These are phyloP conservation scores for Picocystis salinarum DNA, from an alignment of 139 green algal genomes.

Conservation along the genomic window DNA sequence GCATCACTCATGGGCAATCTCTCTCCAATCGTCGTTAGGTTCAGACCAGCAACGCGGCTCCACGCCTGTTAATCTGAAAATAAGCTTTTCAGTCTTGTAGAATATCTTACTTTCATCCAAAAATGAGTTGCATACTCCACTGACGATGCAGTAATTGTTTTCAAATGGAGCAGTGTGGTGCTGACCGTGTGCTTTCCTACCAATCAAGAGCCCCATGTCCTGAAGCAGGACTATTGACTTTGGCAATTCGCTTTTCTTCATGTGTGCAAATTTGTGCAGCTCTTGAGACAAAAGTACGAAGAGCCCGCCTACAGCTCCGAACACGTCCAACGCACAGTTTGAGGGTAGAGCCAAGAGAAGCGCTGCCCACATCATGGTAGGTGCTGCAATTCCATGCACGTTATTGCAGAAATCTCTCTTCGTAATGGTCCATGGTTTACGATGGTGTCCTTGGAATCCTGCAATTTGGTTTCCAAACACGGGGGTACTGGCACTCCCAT, in stretches of 20 bases:
- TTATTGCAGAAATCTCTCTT: slow-evolving; percentile 91
- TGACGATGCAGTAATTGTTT: slow-evolving; percentile 94
- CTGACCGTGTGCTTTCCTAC: slow-evolving; percentile 56
- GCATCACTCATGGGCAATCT: neutral
- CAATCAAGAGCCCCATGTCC: slow-evolving; percentile 59
- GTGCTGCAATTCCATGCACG: slow-evolving; percentile 48
- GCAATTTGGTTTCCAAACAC: slow-evolving; percentile 83
- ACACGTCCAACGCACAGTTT: slow-evolving; percentile 27
- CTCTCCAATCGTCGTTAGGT: slow-evolving; percentile 1
- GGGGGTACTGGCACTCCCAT: slow-evolving; percentile 67
- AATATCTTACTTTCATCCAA: slow-evolving; percentile 58
- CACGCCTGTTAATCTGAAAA: slow-evolving; percentile 48
- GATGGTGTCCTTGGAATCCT: slow-evolving; percentile 87
- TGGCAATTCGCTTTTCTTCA: slow-evolving; percentile 65
- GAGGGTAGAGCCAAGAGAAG: slow-evolving; percentile 20
- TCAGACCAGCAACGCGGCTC: slow-evolving; percentile 77
- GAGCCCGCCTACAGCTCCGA: slow-evolving; percentile 45
- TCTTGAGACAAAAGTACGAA: slow-evolving; percentile 83
- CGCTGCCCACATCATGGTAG: slow-evolving; percentile 12
- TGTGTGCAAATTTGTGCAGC: slow-evolving; percentile 91
- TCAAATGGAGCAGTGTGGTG: slow-evolving; percentile 88
- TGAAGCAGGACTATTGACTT: slow-evolving; percentile 47
- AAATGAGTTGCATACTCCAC: slow-evolving; percentile 64
- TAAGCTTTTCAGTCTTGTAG: slow-evolving; percentile 32
- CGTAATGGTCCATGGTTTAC: slow-evolving; percentile 92